A percentile compares a stretch with the other conserved stretches of the same genome.
Evolutionary conservation across 108 stramenopile species (phyloP).

Genomic region (Skeletonema tropicum): DNA sequence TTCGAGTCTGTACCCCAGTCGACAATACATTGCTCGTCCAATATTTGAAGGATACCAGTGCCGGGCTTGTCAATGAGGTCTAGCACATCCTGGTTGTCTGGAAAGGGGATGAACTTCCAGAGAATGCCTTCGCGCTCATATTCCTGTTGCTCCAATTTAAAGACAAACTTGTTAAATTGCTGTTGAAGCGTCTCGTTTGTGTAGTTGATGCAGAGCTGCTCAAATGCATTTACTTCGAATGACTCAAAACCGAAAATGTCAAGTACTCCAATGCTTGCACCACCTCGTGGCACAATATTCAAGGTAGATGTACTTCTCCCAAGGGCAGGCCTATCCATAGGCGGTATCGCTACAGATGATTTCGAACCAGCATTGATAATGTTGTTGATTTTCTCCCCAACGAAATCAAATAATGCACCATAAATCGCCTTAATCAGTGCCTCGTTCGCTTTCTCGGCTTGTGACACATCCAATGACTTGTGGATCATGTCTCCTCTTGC

Average conservation of each 20-base stretch:
- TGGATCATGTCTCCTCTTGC: constrained; percentile 60
- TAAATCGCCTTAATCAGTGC: constrained; percentile 93
- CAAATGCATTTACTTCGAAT: constrained; percentile 91
- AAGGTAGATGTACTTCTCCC: constrained; percentile 6
- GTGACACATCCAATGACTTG: constrained; percentile 53
- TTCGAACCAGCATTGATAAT: constrained; percentile 39
- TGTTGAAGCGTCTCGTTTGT: constrained; percentile 96
- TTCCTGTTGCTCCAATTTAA: constrained; percentile 88
- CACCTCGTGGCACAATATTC: constrained; percentile 43
- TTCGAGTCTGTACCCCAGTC: constrained; percentile 63
- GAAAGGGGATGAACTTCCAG: constrained; percentile 92
- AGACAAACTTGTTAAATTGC: constrained; percentile 94
- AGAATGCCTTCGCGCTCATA: constrained; percentile 88
- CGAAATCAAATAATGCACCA: constrained; percentile 74
- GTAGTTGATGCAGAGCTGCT: constrained; percentile 97
- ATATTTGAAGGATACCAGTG: constrained; percentile 76
- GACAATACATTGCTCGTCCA: constrained; percentile 87
- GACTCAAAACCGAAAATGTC: constrained; percentile 99
- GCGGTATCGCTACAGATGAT: constrained; percentile 10
- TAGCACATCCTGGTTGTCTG: constrained; percentile 93
- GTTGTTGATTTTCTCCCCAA: constrained; percentile 65
- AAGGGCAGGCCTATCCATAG: neutral
- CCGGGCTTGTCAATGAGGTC: constrained; percentile 88
- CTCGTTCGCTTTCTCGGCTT: constrained; percentile 81
- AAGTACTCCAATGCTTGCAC: constrained; percentile 62